Percentiles rank a stretch among this genome's conserved stretches.
Conservation (phyloP, 2,329 filamentous ascomycete species). For the Didymella pinodella region DNA sequence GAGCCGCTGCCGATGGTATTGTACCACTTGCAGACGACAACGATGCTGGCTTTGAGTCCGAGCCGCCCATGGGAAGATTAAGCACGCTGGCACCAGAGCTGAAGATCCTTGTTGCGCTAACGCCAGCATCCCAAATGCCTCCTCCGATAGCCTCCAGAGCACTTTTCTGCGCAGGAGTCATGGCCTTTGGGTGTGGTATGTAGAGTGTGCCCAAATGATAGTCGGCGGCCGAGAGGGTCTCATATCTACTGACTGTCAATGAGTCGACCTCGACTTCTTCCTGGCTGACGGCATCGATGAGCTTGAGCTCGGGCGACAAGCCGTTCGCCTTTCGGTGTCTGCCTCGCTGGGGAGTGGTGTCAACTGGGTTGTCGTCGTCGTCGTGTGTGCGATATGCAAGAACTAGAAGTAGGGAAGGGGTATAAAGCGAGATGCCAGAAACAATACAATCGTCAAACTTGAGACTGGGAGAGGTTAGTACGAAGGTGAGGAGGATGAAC, state of each 20-base stretch:
- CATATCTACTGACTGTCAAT: slow-evolving; percentile 84
- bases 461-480: slow-evolving; percentile 63
- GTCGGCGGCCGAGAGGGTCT: slow-evolving; percentile 84
- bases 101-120: slow-evolving; percentile 87
- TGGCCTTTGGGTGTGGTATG: slow-evolving; percentile 72
- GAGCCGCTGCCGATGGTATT: slow-evolving; percentile 24
- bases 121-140: slow-evolving; percentile 89
- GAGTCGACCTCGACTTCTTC: slow-evolving; percentile 87
- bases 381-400: slow-evolving; percentile 87
- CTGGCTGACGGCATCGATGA: slow-evolving; percentile 86
- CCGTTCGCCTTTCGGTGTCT: slow-evolving; percentile 78
- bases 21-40: slow-evolving; percentile 42
- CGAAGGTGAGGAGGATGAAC: slow-evolving; percentile 23
- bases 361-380: slow-evolving; percentile 66
- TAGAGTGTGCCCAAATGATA: slow-evolving; percentile 90
- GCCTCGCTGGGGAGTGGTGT: slow-evolving; percentile 69
- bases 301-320: slow-evolving; percentile 83
- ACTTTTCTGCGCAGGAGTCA: slow-evolving; percentile 70
- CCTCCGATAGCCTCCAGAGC: slow-evolving; percentile 77
- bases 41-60: slow-evolving; percentile 46
- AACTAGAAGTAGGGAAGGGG: slow-evolving; percentile 85
- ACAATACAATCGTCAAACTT: slow-evolving; percentile 94
- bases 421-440: slow-evolving; percentile 96
- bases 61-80: slow-evolving; percentile 54
- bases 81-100: slow-evolving; percentile 81